Percentiles rank a stretch among this genome's conserved stretches.
Evolutionary conservation across 2,329 filamentous ascomycete species (phyloP).

Genomic region (Penicillium frequentans): DNA sequence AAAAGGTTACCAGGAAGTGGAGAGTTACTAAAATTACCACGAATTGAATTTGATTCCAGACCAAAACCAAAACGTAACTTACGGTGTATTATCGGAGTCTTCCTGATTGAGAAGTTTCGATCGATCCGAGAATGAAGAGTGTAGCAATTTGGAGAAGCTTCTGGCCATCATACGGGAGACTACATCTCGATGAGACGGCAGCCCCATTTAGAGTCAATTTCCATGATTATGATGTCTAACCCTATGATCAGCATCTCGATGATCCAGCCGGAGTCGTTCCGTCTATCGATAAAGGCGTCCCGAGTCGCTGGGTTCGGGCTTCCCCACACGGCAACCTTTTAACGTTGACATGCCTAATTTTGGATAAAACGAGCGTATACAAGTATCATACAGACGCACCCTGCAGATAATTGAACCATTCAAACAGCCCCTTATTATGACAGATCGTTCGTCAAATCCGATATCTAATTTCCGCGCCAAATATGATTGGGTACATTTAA

Average conservation of each 20-base stretch:
- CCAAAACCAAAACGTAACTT: background rate
- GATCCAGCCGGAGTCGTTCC: conserved; percentile 20
- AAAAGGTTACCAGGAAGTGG: conserved; percentile 3
- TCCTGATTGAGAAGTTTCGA: background rate
- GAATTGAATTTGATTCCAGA: background rate
- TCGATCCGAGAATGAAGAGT: no score
- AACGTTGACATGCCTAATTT: background rate
- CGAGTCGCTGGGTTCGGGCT: conserved; percentile 8
- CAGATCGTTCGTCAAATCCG: no score
- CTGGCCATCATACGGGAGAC: background rate
- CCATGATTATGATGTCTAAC: background rate
- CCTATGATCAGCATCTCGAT: background rate
- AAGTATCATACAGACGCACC: background rate
- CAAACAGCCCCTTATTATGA: no score
- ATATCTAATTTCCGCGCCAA: background rate
- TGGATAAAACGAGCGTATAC: background rate
- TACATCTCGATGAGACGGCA: no score
- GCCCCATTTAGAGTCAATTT: background rate
- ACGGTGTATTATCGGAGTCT: background rate
- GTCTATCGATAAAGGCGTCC: conserved; percentile 17
- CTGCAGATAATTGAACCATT: background rate
- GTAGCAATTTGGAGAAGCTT: no score
- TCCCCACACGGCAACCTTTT: conserved; percentile 11
- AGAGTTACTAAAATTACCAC: background rate
- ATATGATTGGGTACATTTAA: background rate